Evolutionary conservation across 495 filamentous ascomycete genomes (phyloP), one percentile per base, ranked within the genome.

Genomic region (Cercophora samala): DNA sequence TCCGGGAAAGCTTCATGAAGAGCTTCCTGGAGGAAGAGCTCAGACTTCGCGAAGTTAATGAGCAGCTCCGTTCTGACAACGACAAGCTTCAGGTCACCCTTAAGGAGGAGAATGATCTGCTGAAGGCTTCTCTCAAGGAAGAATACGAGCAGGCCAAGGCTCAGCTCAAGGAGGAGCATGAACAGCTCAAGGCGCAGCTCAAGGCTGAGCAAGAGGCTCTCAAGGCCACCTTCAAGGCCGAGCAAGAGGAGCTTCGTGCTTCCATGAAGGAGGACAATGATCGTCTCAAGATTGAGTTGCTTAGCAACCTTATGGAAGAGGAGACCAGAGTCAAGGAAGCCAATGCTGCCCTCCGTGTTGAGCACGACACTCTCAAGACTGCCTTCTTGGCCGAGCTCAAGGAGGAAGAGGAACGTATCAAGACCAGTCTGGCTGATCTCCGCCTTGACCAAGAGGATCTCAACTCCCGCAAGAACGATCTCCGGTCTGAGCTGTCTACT

Each of bases 401-500:
- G 63, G 73, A 77, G 21, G 75, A 77, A 13, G 69, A 75, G 17
- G 73, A 77, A 51, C 69, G 82, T 25, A 52, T 82, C 4, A 78
- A 78, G 26, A 74, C 79, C n/a, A 72, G 65, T 66, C 78, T 79
- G 5, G 37, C 65, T 2, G 75, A 75, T n/a, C 76, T 93, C 21
- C 84, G 85, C 63, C 69, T 77, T 1, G 91, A 94, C 71, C 89
- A 91, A 69, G 89, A 96, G 42, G 84, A 87, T 22, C 80, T 98
- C 32, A 76, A 77, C 19, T 79, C 85, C 56, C 89, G 94, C 69
- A 97, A 92, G 79, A 82, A 86, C 17, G 87, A 88, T 55, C 82
- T 97, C 23, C 85, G 86, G 17, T 91, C 90, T 46, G 93, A 99
- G 68, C 85, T 97, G 3, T 92, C 93, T 22, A 89, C 89, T 18